phyloP scores from a whole-genome alignment of 169 alveolate genomes.

The Toxoplasma gondii region DNA sequence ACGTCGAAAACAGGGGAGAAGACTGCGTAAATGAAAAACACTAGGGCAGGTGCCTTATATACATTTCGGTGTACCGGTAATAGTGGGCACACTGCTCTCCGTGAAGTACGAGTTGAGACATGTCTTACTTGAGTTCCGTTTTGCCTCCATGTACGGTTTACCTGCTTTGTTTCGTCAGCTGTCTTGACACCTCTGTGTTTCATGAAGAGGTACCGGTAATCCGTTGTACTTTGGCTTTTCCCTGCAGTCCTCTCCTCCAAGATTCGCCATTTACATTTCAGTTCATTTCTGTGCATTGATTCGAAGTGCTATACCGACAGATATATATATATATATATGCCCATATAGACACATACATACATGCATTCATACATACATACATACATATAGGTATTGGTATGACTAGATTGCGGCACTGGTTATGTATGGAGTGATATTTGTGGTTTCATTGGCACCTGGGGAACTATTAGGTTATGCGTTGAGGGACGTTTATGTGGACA shows the following conservation, averaged over 20 bases:
- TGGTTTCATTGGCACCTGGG: no score
- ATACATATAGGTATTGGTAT: neutral
- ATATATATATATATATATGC: slow-evolving; percentile 24
- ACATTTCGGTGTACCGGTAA: neutral
- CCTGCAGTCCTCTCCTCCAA: no score
- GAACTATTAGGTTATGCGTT: no score
- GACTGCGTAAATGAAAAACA: neutral
- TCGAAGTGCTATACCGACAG: neutral
- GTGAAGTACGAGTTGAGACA: neutral
- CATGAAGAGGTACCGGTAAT: no score
- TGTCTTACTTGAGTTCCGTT: no score
- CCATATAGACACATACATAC: neutral
- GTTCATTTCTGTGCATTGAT: neutral
- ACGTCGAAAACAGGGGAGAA: neutral
- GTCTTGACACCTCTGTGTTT: no score
- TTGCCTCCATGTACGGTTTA: no score
- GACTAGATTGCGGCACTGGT: neutral
- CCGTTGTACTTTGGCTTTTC: no score
- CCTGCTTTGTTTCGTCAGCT: no score
- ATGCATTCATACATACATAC: neutral
- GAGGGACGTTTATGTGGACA: no score
- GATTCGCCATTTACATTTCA: no score
- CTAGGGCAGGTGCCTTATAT: neutral
- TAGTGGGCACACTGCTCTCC: neutral
- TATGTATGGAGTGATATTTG: no score